Conservation (phyloP, 768 basidiomycete genomes). For the Clitopilus hobsonii region DNA sequence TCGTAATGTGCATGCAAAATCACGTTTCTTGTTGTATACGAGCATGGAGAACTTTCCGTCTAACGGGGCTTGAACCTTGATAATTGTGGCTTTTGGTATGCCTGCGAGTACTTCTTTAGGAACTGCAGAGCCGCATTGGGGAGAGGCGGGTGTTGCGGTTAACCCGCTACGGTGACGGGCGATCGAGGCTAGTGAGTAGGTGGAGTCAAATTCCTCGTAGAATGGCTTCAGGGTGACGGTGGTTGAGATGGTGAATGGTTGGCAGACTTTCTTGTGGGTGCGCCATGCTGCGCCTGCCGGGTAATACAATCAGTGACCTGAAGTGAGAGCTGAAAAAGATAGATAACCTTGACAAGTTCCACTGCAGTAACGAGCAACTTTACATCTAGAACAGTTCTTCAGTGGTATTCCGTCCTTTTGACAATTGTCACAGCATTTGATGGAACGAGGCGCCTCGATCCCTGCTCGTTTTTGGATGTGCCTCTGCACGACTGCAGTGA, state of each 20-base stretch:
- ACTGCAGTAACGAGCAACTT: slow-evolving; percentile 47
- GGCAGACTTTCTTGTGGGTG: slow-evolving; percentile 41
- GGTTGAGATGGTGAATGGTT: slow-evolving; percentile 36
- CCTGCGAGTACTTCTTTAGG: slow-evolving; percentile 10
- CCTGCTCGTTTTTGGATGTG: slow-evolving; percentile 46
- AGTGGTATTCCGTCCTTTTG: slow-evolving; percentile 20
- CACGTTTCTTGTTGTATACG: slow-evolving; percentile 50
- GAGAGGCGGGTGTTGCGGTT: slow-evolving; percentile 11
- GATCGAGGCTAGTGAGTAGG: slow-evolving; percentile 21
- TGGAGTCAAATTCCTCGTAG: slow-evolving; percentile 20
- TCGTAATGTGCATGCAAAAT: slow-evolving; percentile 42
- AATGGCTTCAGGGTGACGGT: slow-evolving; percentile 43
- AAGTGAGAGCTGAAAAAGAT: background rate
- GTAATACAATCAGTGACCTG: background rate
- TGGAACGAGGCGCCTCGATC: slow-evolving; percentile 32
- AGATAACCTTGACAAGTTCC: slow-evolving; percentile 48
- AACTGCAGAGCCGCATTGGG: slow-evolving; percentile 15
- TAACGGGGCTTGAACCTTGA: slow-evolving; percentile 52
- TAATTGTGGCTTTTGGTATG: slow-evolving; percentile 34
- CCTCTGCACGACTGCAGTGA: slow-evolving; percentile 37
- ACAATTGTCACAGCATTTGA: slow-evolving; percentile 41
- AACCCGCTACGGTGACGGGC: slow-evolving; percentile 22
- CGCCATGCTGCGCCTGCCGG: slow-evolving; percentile 41
- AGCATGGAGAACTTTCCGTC: slow-evolving; percentile 6
- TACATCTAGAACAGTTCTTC: slow-evolving; percentile 41